A percentile compares a stretch with the other conserved stretches of the same genome.
These are phyloP conservation scores for Phytophthora cryptogea DNA, from an alignment of 352 stramenopile species.

Conservation along the genomic window DNA sequence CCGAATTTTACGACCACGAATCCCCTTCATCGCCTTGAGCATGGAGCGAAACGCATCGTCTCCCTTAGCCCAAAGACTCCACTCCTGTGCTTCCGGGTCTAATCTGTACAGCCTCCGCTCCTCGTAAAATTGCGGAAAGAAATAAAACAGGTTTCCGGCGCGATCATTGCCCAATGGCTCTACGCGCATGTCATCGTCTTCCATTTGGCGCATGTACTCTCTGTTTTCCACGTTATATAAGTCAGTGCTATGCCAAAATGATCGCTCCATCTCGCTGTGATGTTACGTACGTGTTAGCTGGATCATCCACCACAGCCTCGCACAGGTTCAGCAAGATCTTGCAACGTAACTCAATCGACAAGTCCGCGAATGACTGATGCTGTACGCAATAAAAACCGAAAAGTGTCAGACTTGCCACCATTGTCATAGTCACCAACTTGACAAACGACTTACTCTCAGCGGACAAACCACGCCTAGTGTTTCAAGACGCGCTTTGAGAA, in stretches of 20 bases:
- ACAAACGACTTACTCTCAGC: conserved; percentile 44
- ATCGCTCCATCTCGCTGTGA: neutral
- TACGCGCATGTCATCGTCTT: conserved; percentile 83
- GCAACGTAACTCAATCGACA: conserved; percentile 73
- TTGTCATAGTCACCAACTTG: neutral
- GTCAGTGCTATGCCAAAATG: neutral
- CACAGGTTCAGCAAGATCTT: conserved; percentile 85
- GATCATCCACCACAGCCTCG: conserved; percentile 81
- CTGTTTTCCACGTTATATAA: conserved; percentile 25
- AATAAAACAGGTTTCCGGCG: conserved; percentile 78
- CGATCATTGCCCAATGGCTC: conserved; percentile 78
- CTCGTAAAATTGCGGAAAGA: conserved; percentile 88
- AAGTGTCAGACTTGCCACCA: conserved; percentile 5
- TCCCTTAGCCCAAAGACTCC: conserved; percentile 81
- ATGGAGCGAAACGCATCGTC: conserved; percentile 64
- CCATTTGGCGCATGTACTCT: conserved; percentile 86
- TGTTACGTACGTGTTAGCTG: conserved; percentile 64
- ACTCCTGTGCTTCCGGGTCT: conserved; percentile 49
- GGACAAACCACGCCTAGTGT: conserved; percentile 56
- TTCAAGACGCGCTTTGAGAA: conserved; percentile 59
- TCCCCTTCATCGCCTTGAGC: conserved; percentile 56
- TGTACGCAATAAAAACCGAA: conserved; percentile 30
- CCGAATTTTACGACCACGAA: conserved; percentile 66
- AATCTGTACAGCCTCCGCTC: conserved; percentile 80
- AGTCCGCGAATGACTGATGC: conserved; percentile 76